A percentile compares a stretch with the other conserved stretches of the same genome.
Evolutionary conservation across 768 basidiomycete species (phyloP).

Genomic region (Daedalea quercina): DNA sequence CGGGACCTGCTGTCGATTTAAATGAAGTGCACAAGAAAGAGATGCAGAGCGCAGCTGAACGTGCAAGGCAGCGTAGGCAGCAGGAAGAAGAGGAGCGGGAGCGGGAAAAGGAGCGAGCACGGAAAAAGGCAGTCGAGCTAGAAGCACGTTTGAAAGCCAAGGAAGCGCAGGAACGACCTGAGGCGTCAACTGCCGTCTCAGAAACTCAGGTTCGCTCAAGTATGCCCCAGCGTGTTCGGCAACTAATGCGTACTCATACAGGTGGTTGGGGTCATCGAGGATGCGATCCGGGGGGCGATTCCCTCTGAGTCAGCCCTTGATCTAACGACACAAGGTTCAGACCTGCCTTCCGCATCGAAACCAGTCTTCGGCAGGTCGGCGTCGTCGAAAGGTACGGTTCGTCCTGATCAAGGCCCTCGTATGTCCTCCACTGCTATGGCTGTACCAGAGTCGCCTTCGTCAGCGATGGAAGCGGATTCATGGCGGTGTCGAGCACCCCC

Average conservation of each 20-base stretch:
- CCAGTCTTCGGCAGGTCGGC: not conserved
- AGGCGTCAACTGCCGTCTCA: not conserved
- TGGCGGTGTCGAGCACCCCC: constrained; percentile 56
- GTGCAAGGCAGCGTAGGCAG: constrained; percentile 72
- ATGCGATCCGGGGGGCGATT: constrained; percentile 29
- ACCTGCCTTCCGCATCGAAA: constrained; percentile 1
- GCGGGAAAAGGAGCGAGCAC: constrained; percentile 73
- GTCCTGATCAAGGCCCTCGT: constrained; percentile 22
- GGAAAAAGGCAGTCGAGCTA: constrained; percentile 70
- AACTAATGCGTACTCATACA: constrained; percentile 20
- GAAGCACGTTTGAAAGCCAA: constrained; percentile 56
- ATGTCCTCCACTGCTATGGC: constrained; percentile 8
- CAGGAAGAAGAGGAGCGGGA: constrained; percentile 81
- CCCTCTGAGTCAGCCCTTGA: not conserved
- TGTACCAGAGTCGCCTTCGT: constrained; percentile 16
- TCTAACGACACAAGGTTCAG: not conserved
- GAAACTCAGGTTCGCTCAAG: constrained; percentile 15
- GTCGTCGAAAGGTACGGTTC: constrained; percentile 16
- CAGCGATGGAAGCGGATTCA: constrained; percentile 43
- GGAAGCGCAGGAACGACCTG: constrained; percentile 11
- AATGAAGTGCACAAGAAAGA: constrained; percentile 66
- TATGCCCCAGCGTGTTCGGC: not conserved
- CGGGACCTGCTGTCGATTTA: constrained; percentile 26
- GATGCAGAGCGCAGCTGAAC: constrained; percentile 82
- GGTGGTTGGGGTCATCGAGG: constrained; percentile 39